Evolutionary conservation across 495 filamentous ascomycete species (phyloP).

Genomic region (Venustampulla echinocandica): DNA sequence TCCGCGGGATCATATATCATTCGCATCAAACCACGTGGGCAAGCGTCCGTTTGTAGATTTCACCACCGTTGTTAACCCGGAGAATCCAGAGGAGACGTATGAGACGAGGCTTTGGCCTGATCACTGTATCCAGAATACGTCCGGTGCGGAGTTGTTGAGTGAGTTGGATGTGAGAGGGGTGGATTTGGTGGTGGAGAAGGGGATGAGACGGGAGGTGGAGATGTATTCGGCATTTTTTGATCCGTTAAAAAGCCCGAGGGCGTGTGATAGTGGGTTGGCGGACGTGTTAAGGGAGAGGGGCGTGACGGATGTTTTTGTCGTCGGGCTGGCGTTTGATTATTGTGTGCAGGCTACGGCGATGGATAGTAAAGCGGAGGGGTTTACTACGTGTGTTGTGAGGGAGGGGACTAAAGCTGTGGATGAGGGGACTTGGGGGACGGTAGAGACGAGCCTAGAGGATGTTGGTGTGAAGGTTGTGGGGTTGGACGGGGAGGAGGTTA

Average conservation of each 20-base stretch:
- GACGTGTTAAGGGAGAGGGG: slow-evolving; percentile 42
- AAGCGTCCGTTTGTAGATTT: slow-evolving; percentile 58
- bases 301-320: slow-evolving; percentile 73
- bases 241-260: slow-evolving; percentile 46
- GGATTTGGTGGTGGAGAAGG: slow-evolving; percentile 67
- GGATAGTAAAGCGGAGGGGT: slow-evolving; percentile 70
- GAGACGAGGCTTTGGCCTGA: slow-evolving; percentile 74
- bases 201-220: slow-evolving; percentile 61
- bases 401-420: slow-evolving; percentile 71
- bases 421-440: slow-evolving; percentile 44
- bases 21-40: slow-evolving; percentile 66
- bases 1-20: slow-evolving; percentile 78
- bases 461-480: slow-evolving; percentile 41
- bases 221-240: slow-evolving; percentile 89
- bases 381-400: slow-evolving; percentile 63
- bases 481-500: slow-evolving; percentile 33
- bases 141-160: slow-evolving; percentile 64
- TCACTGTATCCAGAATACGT: slow-evolving; percentile 73
- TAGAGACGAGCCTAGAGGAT: slow-evolving; percentile 46
- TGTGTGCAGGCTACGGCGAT: slow-evolving; percentile 78
- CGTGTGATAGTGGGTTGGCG: slow-evolving; percentile 53
- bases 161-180: slow-evolving; percentile 57
- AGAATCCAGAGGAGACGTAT: slow-evolving; percentile 53
- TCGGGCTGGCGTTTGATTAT: slow-evolving; percentile 80
- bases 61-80: slow-evolving; percentile 58